Evolutionary conservation across 495 filamentous ascomycete species (phyloP), one percentile per base, ranked within the genome.

Genomic region (Aspergillus bridgeri): DNA sequence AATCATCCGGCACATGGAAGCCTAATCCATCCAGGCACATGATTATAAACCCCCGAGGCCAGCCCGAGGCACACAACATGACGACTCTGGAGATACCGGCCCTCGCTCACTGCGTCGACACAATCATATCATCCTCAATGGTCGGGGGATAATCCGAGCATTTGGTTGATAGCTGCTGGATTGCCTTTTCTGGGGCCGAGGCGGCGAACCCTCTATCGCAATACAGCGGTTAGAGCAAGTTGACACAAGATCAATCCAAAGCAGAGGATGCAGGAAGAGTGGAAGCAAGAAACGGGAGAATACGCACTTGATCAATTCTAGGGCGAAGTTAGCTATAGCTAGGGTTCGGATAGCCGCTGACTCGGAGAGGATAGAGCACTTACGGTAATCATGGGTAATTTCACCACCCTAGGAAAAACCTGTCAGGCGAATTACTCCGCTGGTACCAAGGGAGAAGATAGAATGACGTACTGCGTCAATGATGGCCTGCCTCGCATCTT

Each of bases 71-170:
- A 38, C 13, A 38, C 3, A 13, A 15, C 33, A 38, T 38, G 33
- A 13, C 11, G 11, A 29, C 3, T 6, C 27, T 7, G 27, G 27
- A 3, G 11, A 29, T 29, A 9, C 4, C 51, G 52, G 29, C 49
- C 44, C 27, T 65, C 42, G 13, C 55, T 60, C 33, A 58, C 60
- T 75, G 64, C 1, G 66, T 64, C 11, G 68, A 65, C 46, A 90
- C 84, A 23, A 86, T 68, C 63, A 86, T 73, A 64, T 96, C 90
- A 60, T 91, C 87, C 66, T 96, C 91, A 50, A 96, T 85, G 9
- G 80, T 69, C 1, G 87, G 84, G 44, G 83, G 75, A 69, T 88
- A 88, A 52, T 85, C 67, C 25, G 79, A 69, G 22, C 88, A 86
- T 73, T 82, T 76, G 0, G 83, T 80, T 50, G 86, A 81, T n/a